Conservation (phyloP, 2,329 filamentous ascomycete genomes). For the Escovopsis sp. region DNA sequence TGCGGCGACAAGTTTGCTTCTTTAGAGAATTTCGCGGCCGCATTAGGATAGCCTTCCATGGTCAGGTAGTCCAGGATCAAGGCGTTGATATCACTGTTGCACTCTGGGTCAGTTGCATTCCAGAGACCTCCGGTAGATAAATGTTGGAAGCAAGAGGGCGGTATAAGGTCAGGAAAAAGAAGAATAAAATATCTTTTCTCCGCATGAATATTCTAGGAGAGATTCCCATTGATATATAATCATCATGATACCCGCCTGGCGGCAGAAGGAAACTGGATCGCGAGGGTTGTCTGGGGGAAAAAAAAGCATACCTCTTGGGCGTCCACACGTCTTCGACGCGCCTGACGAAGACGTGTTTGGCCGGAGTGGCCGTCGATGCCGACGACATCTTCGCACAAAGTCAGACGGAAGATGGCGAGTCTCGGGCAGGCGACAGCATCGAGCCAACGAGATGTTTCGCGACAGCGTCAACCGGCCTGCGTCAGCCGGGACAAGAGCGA, state of each 20-base stretch:
- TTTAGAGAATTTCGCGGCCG: conserved; percentile 82
- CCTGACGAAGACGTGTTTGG: conserved; percentile 61
- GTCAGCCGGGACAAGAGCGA: not conserved
- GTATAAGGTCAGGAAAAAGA: conserved; percentile 36
- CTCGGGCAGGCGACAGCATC: conserved; percentile 1
- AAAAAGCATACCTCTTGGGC: conserved; percentile 65
- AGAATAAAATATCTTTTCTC: conserved; percentile 56
- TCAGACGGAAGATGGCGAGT: conserved; percentile 2
- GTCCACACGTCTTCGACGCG: conserved; percentile 74
- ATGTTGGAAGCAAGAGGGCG: not conserved
- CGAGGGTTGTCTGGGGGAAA: not conserved
- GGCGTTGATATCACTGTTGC: conserved; percentile 74
- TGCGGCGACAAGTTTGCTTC: conserved; percentile 77
- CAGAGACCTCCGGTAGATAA: conserved; percentile 1
- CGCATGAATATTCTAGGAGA: conserved; percentile 91
- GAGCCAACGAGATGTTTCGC: conserved; percentile 5
- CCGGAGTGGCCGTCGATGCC: conserved; percentile 55
- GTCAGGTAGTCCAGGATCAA: conserved; percentile 95
- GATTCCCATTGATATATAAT: conserved; percentile 98
- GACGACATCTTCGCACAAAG: conserved; percentile 44
- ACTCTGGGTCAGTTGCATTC: conserved; percentile 12
- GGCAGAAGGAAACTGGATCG: not conserved
- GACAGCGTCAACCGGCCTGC: conserved; percentile 4
- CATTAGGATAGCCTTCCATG: conserved; percentile 84
- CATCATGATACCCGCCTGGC: conserved; percentile 43